A percentile compares a stretch with the other conserved stretches of the same genome.
Evolutionary conservation across 352 stramenopile genomes (phyloP).

Genomic region (Globisporangium abappressorium): DNA sequence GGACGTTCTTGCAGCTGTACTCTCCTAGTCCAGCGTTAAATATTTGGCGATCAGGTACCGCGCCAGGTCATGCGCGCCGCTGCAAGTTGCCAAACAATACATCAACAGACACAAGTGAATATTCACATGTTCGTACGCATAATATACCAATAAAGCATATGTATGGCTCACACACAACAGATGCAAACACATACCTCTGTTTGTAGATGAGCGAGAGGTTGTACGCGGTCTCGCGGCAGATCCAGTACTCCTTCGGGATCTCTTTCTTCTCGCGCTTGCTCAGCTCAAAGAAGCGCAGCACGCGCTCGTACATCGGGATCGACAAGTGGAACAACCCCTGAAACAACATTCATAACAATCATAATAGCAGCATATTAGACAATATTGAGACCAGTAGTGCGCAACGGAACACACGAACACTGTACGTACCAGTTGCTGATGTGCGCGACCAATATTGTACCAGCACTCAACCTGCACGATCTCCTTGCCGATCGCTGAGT

Average conservation of each 20-base stretch:
- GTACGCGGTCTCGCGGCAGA: constrained; percentile 84
- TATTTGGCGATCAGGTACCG: constrained; percentile 80
- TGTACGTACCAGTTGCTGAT: constrained; percentile 77
- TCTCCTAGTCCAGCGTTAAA: constrained; percentile 57
- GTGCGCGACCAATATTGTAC: constrained; percentile 86
- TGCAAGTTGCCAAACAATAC: constrained; percentile 15
- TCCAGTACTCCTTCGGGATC: constrained; percentile 60
- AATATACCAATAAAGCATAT: not conserved
- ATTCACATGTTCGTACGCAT: not conserved
- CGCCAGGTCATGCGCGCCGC: constrained; percentile 72
- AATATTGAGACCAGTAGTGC: not conserved
- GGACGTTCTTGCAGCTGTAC: not conserved
- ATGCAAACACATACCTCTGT: constrained; percentile 53
- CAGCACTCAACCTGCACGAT: constrained; percentile 71
- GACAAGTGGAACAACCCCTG: constrained; percentile 79
- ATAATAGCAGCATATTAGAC: no score
- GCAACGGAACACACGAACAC: not conserved
- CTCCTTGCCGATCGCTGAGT: constrained; percentile 57
- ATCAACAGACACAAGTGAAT: constrained; percentile 1
- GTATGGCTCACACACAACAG: not conserved
- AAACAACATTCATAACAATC: no score
- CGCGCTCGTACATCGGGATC: constrained; percentile 86
- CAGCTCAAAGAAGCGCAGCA: constrained; percentile 75
- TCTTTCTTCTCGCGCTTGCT: constrained; percentile 43
- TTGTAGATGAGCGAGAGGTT: constrained; percentile 88